Conservation (phyloP, 2,329 filamentous ascomycete species). For the Diplodia corticola region DNA sequence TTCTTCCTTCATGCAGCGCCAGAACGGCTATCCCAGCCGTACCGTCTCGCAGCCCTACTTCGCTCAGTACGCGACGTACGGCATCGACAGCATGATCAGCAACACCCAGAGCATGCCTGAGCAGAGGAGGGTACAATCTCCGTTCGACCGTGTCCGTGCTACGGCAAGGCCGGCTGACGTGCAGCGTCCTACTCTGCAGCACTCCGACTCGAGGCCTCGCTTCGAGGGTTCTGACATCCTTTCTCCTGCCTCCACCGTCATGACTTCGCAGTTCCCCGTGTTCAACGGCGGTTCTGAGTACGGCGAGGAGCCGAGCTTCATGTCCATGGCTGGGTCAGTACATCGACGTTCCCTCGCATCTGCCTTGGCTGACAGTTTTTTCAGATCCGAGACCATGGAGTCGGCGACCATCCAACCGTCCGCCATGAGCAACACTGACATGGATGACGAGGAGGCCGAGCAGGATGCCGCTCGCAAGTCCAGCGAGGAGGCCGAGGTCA, state of each 20-base stretch:
- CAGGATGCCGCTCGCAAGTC: slow-evolving; percentile 11
- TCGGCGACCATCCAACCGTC: slow-evolving; percentile 6
- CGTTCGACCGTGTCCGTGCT: slow-evolving; percentile 1
- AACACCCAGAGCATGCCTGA: slow-evolving; percentile 10
- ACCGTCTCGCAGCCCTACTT: slow-evolving; percentile 15
- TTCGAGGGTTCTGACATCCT: slow-evolving; percentile 27
- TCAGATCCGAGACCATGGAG: slow-evolving; percentile 9
- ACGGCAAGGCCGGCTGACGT: slow-evolving; percentile 20
- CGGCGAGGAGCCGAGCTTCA: slow-evolving; percentile 19
- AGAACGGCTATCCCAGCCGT: slow-evolving; percentile 17
- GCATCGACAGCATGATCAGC: slow-evolving; percentile 23
- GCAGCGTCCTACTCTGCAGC: slow-evolving; percentile 14
- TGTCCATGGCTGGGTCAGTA: slow-evolving; percentile 16
- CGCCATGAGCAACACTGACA: slow-evolving; percentile 25
- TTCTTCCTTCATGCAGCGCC: slow-evolving; percentile 7
- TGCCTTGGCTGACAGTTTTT: neutral
- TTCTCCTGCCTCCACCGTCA: slow-evolving; percentile 36
- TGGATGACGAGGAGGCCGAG: slow-evolving; percentile 31
- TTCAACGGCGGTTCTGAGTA: slow-evolving; percentile 20
- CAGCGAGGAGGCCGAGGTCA: slow-evolving; percentile 40
- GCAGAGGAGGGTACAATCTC: slow-evolving; percentile 16
- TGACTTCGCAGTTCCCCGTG: slow-evolving; percentile 23
- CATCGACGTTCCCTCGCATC: neutral
- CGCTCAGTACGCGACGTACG: slow-evolving; percentile 12
- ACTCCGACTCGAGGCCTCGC: slow-evolving; percentile 17